Evolutionary conservation across 345 rosid species (phyloP).

Genomic region (Heritiera littoralis): DNA sequence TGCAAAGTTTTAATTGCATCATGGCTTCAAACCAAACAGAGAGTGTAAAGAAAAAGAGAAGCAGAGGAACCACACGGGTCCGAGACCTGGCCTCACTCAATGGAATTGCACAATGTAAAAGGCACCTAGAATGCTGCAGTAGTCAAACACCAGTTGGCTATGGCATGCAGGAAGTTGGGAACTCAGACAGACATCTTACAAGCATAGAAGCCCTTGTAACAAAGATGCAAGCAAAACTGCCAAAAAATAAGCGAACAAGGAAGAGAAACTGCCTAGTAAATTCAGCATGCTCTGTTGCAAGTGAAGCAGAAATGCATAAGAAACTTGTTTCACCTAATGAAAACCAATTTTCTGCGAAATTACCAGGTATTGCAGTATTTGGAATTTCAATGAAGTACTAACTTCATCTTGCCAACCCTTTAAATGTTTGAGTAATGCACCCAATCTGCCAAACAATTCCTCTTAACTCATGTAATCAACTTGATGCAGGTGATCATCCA

Average conservation of each 20-base stretch:
- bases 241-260: constrained; percentile 54
- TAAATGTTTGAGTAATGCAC: constrained; percentile 3
- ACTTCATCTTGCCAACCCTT: not conserved
- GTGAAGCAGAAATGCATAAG: constrained; percentile 39
- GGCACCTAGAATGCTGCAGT: constrained; percentile 26
- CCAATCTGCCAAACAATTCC: constrained; percentile 9
- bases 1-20: constrained; percentile 33
- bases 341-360: constrained; percentile 28
- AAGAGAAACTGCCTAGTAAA: constrained; percentile 36
- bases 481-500: constrained; percentile 48
- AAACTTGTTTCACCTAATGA: constrained; percentile 31
- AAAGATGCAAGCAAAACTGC: constrained; percentile 33
- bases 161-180: constrained; percentile 27
- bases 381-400: not conserved
- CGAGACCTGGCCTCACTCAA: constrained; percentile 47
- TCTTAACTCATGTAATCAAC: constrained; percentile 22
- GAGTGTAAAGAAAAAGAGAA: constrained; percentile 52
- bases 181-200: constrained; percentile 26
- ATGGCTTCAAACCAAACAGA: constrained; percentile 35
- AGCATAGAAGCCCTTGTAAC: constrained; percentile 42
- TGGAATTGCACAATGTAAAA: constrained; percentile 26
- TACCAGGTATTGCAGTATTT: constrained; percentile 41
- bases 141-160: constrained; percentile 24
- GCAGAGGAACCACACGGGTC: constrained; percentile 47
- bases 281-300: constrained; percentile 31